Base-by-base conservation (phyloP, 1,139 yeast genomes). In the Sugiyamaella japonica region DNA sequence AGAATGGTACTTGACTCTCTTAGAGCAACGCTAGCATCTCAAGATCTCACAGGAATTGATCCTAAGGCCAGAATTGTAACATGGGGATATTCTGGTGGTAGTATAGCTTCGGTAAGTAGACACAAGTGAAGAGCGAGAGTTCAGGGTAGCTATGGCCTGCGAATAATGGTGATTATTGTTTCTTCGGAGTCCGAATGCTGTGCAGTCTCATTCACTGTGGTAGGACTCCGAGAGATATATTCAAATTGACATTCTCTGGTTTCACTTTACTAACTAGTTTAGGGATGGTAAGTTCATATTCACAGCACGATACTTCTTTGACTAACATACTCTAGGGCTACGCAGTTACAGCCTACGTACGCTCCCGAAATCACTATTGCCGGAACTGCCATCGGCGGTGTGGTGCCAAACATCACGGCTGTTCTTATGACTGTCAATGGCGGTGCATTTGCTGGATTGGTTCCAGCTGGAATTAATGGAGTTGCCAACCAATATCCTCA, bases 41-140 rank as follows among this genome's bases (percentile, higher is more conserved):
- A 48, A 6, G 42, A 51, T 25, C 38, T 55, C 37, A 55, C 59
- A 10, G 64, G 63, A 1, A 56, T 64, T n/a, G 37, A 29, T 16
- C 17, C 56, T 7, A 44, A 58, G 10, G 57, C 63, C 5, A 48
- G 47, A 8, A 57, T 56, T 13, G 62, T 57, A 12, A 39, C 56
- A 39, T 58, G 59, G 65, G 72, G 72, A 5, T 69, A 66, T 60
- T 68, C 71, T 8, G 70, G 70, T 6, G 72, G 70, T 13, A 29
- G 44, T 5, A 49, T 61, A n/a, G 69, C 72, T 4, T 45, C 69
- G 15, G 71, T 66, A 20, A 65, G 48, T 44, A 29, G 10, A 29
- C 34, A 12, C 8, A 29, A 12, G 25, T 20, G 25, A 20, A 20
- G 25, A 6, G 25, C 25, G 25, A 20, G 25, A 20, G 25, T 6